Evolutionary conservation across 2,329 filamentous ascomycete genomes (phyloP).

Genomic region (Trichophyton benhamiae): DNA sequence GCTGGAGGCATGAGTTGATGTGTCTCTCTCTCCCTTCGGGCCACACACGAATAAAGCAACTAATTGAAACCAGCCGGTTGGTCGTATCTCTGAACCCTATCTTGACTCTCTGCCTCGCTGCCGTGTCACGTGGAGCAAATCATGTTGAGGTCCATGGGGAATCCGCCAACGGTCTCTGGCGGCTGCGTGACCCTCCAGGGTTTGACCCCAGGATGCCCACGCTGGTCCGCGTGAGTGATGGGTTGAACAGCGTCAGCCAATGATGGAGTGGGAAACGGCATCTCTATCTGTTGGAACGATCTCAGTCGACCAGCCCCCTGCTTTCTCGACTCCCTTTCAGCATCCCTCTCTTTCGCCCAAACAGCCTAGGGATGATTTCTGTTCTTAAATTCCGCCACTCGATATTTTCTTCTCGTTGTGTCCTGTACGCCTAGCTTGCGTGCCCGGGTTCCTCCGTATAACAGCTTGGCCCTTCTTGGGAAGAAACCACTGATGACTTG

Average conservation of each 20-base stretch:
- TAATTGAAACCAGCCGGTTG: slow-evolving; percentile 2
- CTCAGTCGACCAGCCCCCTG: neutral
- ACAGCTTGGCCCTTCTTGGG: neutral
- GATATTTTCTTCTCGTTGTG: neutral
- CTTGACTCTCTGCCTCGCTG: neutral
- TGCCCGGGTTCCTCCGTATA: neutral
- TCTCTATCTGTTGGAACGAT: neutral
- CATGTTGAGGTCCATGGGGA: neutral
- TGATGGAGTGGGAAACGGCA: neutral
- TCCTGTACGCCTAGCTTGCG: neutral
- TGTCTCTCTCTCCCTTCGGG: neutral
- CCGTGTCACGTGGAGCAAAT: slow-evolving; percentile 1
- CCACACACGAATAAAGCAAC: neutral
- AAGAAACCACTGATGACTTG: neutral
- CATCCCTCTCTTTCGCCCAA: neutral
- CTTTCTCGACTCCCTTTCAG: neutral
- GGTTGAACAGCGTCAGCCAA: neutral
- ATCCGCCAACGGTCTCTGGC: neutral
- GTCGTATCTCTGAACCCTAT: slow-evolving; percentile 4
- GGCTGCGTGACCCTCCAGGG: slow-evolving; percentile 1
- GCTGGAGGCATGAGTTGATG: neutral
- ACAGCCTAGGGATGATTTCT: neutral
- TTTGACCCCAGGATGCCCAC: neutral
- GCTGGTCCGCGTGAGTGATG: neutral
- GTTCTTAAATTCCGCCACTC: neutral